phyloP scores from a whole-genome alignment of 805 yeast genomes.

The Myxozyma vanderwaltii region DNA sequence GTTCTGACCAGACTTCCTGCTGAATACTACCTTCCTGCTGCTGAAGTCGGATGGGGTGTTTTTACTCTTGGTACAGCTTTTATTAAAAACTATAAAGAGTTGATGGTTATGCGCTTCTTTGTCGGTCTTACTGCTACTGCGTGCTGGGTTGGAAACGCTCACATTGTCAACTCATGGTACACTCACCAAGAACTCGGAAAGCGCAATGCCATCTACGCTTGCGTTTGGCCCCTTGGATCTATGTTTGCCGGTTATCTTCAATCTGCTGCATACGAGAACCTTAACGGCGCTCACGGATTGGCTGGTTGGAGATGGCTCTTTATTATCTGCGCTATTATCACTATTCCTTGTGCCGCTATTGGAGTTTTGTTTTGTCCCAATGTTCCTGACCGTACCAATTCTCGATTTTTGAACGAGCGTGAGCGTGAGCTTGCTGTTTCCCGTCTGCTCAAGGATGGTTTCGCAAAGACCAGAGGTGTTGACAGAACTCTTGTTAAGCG shows the following conservation, averaged over 20 bases:
- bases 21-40: slow-evolving; percentile 41
- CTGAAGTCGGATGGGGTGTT: slow-evolving; percentile 49
- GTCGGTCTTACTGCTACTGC: slow-evolving; percentile 51
- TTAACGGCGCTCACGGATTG: slow-evolving; percentile 56
- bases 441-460: slow-evolving; percentile 41
- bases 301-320: slow-evolving; percentile 76
- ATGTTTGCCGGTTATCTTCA: slow-evolving; percentile 66
- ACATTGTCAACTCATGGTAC: slow-evolving; percentile 53
- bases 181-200: slow-evolving; percentile 58
- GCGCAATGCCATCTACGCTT: slow-evolving; percentile 60
- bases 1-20: slow-evolving; percentile 43
- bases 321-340: slow-evolving; percentile 63
- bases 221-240: slow-evolving; percentile 64
- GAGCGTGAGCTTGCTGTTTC: slow-evolving; percentile 57
- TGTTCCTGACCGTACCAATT: slow-evolving; percentile 59
- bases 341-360: slow-evolving; percentile 57
- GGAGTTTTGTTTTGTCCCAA: slow-evolving; percentile 65
- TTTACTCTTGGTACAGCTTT: slow-evolving; percentile 37
- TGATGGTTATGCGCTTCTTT: slow-evolving; percentile 45
- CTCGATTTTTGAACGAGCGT: slow-evolving; percentile 56
- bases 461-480: slow-evolving; percentile 23
- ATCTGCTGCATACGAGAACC: slow-evolving; percentile 53
- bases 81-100: slow-evolving; percentile 40
- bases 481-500: slow-evolving; percentile 20
- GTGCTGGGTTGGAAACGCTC: slow-evolving; percentile 48